phyloP scores from a whole-genome alignment of 805 yeast genomes.

The Huiozyma sinensis region DNA sequence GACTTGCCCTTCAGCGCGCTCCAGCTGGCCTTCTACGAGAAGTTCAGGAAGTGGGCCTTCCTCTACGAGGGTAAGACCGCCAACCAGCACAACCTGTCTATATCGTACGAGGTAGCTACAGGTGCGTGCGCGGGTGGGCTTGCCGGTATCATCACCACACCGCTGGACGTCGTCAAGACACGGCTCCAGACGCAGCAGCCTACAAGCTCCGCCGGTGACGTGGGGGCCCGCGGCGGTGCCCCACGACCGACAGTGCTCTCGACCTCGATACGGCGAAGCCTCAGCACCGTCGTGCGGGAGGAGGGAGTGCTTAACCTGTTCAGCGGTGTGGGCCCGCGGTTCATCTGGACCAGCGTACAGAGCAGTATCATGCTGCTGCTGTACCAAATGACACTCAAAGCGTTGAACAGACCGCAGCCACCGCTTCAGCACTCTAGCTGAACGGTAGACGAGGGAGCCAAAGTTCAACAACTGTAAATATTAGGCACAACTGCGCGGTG shows the following conservation, averaged over 20 bases:
- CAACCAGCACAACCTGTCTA: slow-evolving; percentile 37
- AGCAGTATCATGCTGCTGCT: slow-evolving; percentile 86
- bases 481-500: no score
- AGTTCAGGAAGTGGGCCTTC: slow-evolving; percentile 55
- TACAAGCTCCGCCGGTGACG: neutral
- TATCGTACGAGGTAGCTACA: slow-evolving; percentile 58
- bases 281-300: slow-evolving; percentile 44
- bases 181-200: slow-evolving; percentile 83
- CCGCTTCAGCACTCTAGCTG: neutral
- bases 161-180: slow-evolving; percentile 85
- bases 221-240: neutral
- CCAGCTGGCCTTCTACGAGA: slow-evolving; percentile 92
- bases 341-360: slow-evolving; percentile 93
- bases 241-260: slow-evolving; percentile 15
- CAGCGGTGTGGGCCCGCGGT: slow-evolving; percentile 93
- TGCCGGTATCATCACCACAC: slow-evolving; percentile 84
- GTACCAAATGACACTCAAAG: slow-evolving; percentile 67
- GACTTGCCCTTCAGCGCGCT: slow-evolving; percentile 94
- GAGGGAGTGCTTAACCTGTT: slow-evolving; percentile 79
- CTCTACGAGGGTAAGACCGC: slow-evolving; percentile 25
- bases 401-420: slow-evolving; percentile 16
- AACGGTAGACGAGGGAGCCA: no score
- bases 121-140: slow-evolving; percentile 96
- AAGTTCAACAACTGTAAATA: no score
- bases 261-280: slow-evolving; percentile 40